These are phyloP conservation scores for Gossypium trilobum DNA, from an alignment of 441 rosid species.

Conservation along the genomic window DNA sequence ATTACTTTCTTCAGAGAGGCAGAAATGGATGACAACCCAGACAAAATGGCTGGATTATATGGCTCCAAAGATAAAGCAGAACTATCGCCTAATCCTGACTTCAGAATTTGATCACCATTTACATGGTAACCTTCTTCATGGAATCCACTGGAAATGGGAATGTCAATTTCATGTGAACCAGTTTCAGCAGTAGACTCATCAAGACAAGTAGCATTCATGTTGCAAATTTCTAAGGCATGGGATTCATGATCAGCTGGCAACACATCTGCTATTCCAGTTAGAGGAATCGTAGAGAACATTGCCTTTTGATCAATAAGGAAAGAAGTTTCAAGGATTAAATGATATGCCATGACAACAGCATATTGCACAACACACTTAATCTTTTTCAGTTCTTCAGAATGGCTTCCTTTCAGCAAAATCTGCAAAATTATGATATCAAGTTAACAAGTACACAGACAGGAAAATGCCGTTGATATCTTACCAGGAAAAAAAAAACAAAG, in stretches of 20 bases:
- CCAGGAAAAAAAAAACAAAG: background rate
- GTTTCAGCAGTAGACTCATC: conserved; percentile 24
- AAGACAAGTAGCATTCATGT: conserved; percentile 19
- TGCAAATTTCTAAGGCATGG: conserved; percentile 26
- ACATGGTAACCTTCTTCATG: conserved; percentile 27
- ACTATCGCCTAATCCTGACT: conserved; percentile 28
- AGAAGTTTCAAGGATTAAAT: conserved; percentile 81
- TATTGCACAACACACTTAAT: conserved; percentile 67
- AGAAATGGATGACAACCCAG: conserved; percentile 73
- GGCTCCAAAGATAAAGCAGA: conserved; percentile 52
- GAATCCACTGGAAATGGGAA: conserved; percentile 44
- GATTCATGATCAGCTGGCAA: conserved; percentile 22
- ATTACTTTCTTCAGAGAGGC: conserved; percentile 58
- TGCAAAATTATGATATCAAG: conserved; percentile 24
- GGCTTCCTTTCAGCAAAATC: conserved; percentile 89
- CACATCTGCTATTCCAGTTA: conserved; percentile 28
- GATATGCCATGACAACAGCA: conserved; percentile 65
- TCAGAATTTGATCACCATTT: conserved; percentile 28
- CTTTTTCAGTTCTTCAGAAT: conserved; percentile 73
- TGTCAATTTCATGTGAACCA: conserved; percentile 27
- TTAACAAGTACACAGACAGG: background rate
- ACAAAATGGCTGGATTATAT: conserved; percentile 62
- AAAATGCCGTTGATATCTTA: background rate
- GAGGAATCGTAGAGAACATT: conserved; percentile 66
- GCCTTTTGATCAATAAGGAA: conserved; percentile 75